Conservation (phyloP, 1,284 basidiomycete genomes). For the Pseudozyma flocculosa region DNA sequence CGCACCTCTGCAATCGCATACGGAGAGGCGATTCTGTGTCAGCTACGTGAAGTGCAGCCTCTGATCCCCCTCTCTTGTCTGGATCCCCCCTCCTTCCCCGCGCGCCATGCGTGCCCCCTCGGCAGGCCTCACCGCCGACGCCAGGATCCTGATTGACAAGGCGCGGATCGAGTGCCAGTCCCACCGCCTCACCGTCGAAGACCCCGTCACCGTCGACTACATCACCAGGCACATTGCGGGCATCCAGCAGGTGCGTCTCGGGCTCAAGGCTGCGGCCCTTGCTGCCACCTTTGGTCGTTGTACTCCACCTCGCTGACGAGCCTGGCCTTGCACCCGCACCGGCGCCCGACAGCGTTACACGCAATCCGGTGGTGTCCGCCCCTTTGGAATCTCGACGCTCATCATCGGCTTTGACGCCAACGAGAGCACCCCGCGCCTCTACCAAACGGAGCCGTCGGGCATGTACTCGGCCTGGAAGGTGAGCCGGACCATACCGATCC, state of each 20-base stretch:
- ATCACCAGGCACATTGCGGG: constrained; percentile 97
- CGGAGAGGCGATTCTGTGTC: too few relatives aligned
- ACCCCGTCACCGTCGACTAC: constrained; percentile 96
- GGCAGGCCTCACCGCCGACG: constrained; percentile 91
- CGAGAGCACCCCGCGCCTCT: constrained; percentile 82
- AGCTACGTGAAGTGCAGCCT: too few relatives aligned
- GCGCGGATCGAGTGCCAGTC: constrained; percentile 97
- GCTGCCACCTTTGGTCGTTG: background rate
- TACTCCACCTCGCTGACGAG: background rate
- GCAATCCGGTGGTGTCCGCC: constrained; percentile 96
- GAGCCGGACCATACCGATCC: too few relatives aligned
- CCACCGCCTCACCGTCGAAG: constrained; percentile 94
- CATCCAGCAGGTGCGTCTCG: constrained; percentile 88
- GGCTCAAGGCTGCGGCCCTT: too few relatives aligned
- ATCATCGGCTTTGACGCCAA: constrained; percentile 97
- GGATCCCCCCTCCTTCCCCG: too few relatives aligned
- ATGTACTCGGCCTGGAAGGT: constrained; percentile 98
- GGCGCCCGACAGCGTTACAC: constrained; percentile 93
- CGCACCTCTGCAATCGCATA: too few relatives aligned
- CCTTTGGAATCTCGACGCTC: constrained; percentile 95
- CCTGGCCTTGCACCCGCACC: background rate
- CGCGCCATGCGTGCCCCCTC: too few relatives aligned
- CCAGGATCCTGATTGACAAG: constrained; percentile 95
- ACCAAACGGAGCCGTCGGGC: constrained; percentile 95
- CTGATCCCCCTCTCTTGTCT: background rate